phyloP scores from a whole-genome alignment of 257 asterid genomes.

The Primulina huaijiensis region DNA sequence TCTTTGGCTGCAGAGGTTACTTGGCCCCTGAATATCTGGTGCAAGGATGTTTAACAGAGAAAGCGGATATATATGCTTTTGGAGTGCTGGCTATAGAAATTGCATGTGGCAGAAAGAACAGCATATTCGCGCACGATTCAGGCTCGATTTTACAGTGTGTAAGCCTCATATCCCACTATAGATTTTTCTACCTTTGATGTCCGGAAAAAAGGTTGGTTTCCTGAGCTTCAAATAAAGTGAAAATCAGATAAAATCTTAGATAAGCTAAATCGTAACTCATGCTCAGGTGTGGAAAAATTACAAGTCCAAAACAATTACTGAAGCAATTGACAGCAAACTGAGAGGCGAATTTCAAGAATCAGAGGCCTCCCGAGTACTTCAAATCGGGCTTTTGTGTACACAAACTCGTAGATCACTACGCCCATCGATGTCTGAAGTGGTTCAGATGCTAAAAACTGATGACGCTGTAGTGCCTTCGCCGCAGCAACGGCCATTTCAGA shows the following conservation, averaged over 20 bases:
- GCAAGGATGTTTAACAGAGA: conserved; percentile 92
- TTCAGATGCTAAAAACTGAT: conserved; percentile 55
- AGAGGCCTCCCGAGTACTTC: conserved; percentile 51
- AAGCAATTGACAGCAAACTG: conserved; percentile 50
- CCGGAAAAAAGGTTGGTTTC: background rate
- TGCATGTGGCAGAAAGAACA: conserved; percentile 66
- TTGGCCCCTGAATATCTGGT: conserved; percentile 97
- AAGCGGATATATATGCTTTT: conserved; percentile 79
- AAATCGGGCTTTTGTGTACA: conserved; percentile 67
- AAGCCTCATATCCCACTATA: conserved; percentile 9
- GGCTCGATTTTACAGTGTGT: conserved; percentile 80
- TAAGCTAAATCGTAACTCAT: background rate
- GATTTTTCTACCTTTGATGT: conserved; percentile 5
- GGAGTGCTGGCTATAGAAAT: conserved; percentile 88
- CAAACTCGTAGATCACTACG: conserved; percentile 67
- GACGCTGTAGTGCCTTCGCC: conserved; percentile 57
- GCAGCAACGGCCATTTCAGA: conserved; percentile 63
- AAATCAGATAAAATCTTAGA: background rate
- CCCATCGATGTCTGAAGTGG: conserved; percentile 84
- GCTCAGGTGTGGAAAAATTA: conserved; percentile 70
- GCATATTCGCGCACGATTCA: conserved; percentile 52
- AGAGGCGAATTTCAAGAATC: conserved; percentile 44
- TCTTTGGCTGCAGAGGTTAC: conserved; percentile 59
- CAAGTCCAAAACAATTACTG: conserved; percentile 46
- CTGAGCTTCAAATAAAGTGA: too few species aligned